phyloP scores from a whole-genome alignment of 2,329 filamentous ascomycete species.

The Aspergillus arachidicola region DNA sequence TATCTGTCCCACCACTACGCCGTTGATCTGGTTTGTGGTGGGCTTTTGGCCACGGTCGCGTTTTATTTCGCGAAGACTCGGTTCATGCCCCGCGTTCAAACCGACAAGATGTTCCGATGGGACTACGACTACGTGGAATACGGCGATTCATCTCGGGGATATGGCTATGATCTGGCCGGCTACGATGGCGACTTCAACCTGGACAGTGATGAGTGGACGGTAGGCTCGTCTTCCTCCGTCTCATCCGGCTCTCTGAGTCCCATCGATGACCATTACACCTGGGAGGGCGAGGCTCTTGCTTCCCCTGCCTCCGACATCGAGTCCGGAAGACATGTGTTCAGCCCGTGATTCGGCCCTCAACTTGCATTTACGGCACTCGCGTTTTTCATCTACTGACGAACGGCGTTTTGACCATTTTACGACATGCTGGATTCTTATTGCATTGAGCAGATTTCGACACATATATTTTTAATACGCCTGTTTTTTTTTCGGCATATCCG shows the following conservation, averaged over 20 bases:
- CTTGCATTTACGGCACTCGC: slow-evolving; percentile 27
- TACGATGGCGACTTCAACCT: slow-evolving; percentile 59
- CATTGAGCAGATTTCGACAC: slow-evolving; percentile 43
- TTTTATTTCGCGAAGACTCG: slow-evolving; percentile 81
- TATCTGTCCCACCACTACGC: slow-evolving; percentile 97
- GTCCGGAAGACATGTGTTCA: slow-evolving; percentile 37
- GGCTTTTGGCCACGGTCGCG: slow-evolving; percentile 72
- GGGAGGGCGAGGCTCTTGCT: slow-evolving; percentile 45
- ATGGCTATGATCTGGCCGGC: slow-evolving; percentile 59
- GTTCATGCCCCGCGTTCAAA: slow-evolving; percentile 79
- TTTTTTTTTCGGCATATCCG: slow-evolving; percentile 22
- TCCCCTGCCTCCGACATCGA: slow-evolving; percentile 42
- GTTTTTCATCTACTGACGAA: slow-evolving; percentile 35
- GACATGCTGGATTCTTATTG: slow-evolving; percentile 40
- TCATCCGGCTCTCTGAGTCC: slow-evolving; percentile 67
- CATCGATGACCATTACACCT: slow-evolving; percentile 59
- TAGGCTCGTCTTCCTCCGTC: slow-evolving; percentile 78
- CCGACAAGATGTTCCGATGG: slow-evolving; percentile 86
- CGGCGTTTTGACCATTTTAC: slow-evolving; percentile 41
- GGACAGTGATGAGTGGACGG: slow-evolving; percentile 87
- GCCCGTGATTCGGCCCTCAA: slow-evolving; percentile 19
- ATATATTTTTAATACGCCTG: slow-evolving; percentile 40
- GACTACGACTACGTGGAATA: slow-evolving; percentile 92
- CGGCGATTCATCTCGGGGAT: slow-evolving; percentile 62
- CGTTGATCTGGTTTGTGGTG: slow-evolving; percentile 86